These are phyloP conservation scores for Eurotiales sp. DNA, from an alignment of 2,329 filamentous ascomycete genomes.

Conservation along the genomic window DNA sequence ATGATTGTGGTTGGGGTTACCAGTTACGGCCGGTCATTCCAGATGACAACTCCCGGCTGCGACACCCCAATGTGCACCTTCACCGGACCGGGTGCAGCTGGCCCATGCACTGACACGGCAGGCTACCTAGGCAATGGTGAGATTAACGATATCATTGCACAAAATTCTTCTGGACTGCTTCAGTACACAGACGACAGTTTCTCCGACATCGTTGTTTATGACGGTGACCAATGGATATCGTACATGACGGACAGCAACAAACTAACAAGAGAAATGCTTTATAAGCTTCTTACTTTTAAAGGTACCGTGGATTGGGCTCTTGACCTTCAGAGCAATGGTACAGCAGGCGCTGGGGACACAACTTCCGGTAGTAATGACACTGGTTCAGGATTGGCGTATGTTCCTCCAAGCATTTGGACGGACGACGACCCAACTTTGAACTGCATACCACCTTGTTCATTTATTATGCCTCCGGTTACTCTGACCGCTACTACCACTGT, in stretches of 20 bases:
- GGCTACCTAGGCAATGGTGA: slow-evolving; percentile 30
- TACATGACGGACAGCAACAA: background rate
- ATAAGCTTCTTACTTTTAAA: background rate
- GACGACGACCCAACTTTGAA: background rate
- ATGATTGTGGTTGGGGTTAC: slow-evolving; percentile 31
- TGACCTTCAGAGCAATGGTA: background rate
- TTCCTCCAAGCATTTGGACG: background rate
- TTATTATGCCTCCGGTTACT: slow-evolving; percentile 15
- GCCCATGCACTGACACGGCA: slow-evolving; percentile 32
- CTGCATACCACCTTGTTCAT: slow-evolving; percentile 8
- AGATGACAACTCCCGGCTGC: slow-evolving; percentile 29
- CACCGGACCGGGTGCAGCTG: slow-evolving; percentile 28
- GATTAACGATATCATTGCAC: background rate
- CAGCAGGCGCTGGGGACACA: too few relatives aligned
- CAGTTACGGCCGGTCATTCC: slow-evolving; percentile 34
- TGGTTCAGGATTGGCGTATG: background rate
- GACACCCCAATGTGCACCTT: slow-evolving; percentile 28
- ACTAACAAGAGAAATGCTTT: background rate
- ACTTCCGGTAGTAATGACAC: too few relatives aligned
- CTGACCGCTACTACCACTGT: background rate
- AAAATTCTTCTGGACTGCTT: too few relatives aligned
- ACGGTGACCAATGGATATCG: background rate
- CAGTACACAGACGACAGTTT: too few relatives aligned
- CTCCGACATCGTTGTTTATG: background rate
- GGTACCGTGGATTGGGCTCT: background rate